Evolutionary conservation across 164 flowering plant species (phyloP).

Genomic region (Houttuynia cordata): DNA sequence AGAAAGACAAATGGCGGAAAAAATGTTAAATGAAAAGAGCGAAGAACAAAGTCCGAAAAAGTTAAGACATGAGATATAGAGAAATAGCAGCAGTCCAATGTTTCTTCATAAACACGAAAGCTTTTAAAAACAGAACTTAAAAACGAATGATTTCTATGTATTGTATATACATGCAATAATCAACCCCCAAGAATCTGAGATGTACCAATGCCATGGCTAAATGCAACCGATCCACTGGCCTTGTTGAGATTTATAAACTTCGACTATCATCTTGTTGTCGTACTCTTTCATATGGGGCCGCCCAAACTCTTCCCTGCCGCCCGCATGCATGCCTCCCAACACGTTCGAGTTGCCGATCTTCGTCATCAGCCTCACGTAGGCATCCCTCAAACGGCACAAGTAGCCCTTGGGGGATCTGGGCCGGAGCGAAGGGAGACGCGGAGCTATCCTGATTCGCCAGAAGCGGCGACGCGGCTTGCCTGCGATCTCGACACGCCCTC

Average conservation of each 20-base stretch:
- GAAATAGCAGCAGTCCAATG: background rate
- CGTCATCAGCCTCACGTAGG: conserved; percentile 72
- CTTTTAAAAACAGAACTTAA: background rate
- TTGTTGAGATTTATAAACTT: conserved; percentile 58
- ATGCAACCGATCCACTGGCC: conserved; percentile 12
- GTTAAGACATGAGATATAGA: no score
- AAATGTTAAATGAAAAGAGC: background rate
- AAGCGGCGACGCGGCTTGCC: conserved; percentile 17
- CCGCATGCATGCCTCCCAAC: background rate
- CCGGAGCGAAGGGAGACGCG: conserved; percentile 25
- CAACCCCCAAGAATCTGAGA: background rate
- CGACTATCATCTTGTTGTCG: conserved; percentile 56
- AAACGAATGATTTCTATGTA: background rate
- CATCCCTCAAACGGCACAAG: conserved; percentile 47
- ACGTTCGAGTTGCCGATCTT: conserved; percentile 38
- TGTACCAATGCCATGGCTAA: background rate
- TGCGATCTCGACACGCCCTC: no score
- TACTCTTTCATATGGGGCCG: conserved; percentile 43
- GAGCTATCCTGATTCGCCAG: conserved; percentile 39
- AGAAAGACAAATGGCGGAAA: no score
- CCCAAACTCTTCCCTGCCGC: conserved; percentile 7
- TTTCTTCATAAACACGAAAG: no score
- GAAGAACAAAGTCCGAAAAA: no score
- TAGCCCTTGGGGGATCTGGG: conserved; percentile 35
- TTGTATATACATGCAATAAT: no score